Base-by-base conservation (phyloP, 2,329 filamentous ascomycete genomes). In the Penicillium brasilianum region DNA sequence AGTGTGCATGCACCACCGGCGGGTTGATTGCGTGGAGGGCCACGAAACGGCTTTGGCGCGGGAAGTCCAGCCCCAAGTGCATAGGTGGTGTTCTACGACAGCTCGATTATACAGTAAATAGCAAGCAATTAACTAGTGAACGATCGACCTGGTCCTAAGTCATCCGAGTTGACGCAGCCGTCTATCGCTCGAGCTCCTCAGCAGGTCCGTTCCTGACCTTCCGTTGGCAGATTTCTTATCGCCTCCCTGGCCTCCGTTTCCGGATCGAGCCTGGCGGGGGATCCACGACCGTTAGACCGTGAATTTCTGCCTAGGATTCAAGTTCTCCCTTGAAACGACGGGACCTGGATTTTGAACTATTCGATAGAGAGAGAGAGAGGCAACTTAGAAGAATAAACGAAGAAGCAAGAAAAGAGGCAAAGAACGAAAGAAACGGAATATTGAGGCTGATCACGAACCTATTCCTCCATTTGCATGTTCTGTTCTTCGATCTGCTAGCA, bases 181-280 rank as follows among this genome's bases (percentile, higher is more conserved):
- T 51, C 32, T 13, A 36, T 51, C n/a, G n/a, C n/a, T n/a, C n/a
- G n/a, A n/a, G n/a, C n/a, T n/a, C n/a, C n/a, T n/a, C n/a, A n/a
- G n/a, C n/a, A n/a, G n/a, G n/a, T n/a, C n/a, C n/a, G n/a, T n/a
- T n/a, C n/a, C n/a, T n/a, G n/a, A n/a, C n/a, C n/a, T n/a, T 61
- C 63, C 65, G 64, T 60, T 61, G 60, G 57, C 60, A 61, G 58
- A 36, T 63, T 41, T 20, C 69, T 71, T 68, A 69, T 73, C 68
- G 63, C 64, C 28, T 34, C 22, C 25, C 22, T 28, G 10, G 46
- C n/a, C n/a, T 18, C 71, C 72, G 72, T 72, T 74, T 75, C 72
- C 73, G 74, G 73, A 68, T 73, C 62, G 66, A 74, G 72, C 59
- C 66, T 72, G 69, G 70, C 65, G 70, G 71, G 66, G 71, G 72